Percentiles rank a stretch among this genome's conserved stretches.
Evolutionary conservation across 345 rosid species (phyloP).

Genomic region (Euphorbia pulcherrima): DNA sequence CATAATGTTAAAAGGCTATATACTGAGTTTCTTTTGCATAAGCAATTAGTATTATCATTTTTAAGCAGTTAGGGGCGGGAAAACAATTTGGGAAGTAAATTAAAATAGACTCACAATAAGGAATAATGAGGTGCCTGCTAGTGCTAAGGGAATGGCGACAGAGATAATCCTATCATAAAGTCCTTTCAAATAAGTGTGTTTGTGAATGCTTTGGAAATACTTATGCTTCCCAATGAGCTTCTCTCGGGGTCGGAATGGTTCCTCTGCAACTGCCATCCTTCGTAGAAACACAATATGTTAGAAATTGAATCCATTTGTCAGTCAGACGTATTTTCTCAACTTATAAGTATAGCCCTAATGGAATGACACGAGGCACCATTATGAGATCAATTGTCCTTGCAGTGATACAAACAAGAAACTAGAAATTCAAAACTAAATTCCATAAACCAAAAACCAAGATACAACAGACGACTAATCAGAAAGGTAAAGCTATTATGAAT

Average conservation of each 20-base stretch:
- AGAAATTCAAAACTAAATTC: too few species aligned
- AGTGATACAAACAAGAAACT: too few species aligned
- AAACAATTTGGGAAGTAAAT: not conserved
- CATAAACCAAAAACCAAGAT: too few species aligned
- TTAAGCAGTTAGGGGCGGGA: not conserved
- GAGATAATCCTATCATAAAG: slow-evolving; percentile 80
- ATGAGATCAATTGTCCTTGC: not conserved
- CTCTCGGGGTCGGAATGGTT: slow-evolving; percentile 80
- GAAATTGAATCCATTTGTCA: not conserved
- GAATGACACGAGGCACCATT: not conserved
- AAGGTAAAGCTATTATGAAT: too few species aligned
- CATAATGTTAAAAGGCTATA: not conserved
- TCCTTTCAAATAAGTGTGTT: slow-evolving; percentile 78
- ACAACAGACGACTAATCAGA: too few species aligned
- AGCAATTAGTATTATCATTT: too few species aligned
- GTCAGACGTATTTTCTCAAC: not conserved
- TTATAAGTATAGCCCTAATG: not conserved
- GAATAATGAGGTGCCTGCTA: slow-evolving; percentile 53
- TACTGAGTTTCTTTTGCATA: not conserved
- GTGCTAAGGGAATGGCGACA: slow-evolving; percentile 71
- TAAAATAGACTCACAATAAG: slow-evolving; percentile 61
- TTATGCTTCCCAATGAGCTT: slow-evolving; percentile 78
- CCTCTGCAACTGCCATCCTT: slow-evolving; percentile 52
- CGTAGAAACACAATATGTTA: not conserved
- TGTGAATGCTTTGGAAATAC: slow-evolving; percentile 68